Conservation (phyloP, 2,329 filamentous ascomycete species). For the Juglanconis juglandina region DNA sequence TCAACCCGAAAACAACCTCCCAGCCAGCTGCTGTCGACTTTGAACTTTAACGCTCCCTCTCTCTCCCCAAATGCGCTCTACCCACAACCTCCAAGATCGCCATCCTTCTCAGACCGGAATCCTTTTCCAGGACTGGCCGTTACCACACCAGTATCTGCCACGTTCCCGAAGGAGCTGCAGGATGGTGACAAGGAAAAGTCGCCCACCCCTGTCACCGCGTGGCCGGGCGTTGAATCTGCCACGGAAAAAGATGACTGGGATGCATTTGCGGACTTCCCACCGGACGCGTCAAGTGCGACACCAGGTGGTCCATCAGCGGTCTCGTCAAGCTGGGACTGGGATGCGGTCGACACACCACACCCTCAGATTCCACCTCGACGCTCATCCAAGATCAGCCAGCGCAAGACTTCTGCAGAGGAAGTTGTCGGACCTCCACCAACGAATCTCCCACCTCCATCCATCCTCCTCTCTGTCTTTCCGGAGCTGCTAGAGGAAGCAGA, state of each 20-base stretch:
- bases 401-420: slow-evolving; percentile 14
- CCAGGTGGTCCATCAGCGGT: slow-evolving; percentile 19
- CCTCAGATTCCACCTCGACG: slow-evolving; percentile 4
- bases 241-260: slow-evolving; percentile 43
- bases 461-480: slow-evolving; percentile 75
- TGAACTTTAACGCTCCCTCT: slow-evolving; percentile 25
- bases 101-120: slow-evolving; percentile 47
- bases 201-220: slow-evolving; percentile 22
- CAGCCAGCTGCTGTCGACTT: slow-evolving; percentile 28
- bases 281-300: slow-evolving; percentile 15
- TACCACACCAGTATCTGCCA: slow-evolving; percentile 33
- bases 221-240: slow-evolving; percentile 24
- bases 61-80: slow-evolving; percentile 31
- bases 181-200: slow-evolving; percentile 30
- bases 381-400: slow-evolving; percentile 18
- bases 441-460: slow-evolving; percentile 84
- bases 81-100: slow-evolving; percentile 43
- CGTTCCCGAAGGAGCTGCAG: slow-evolving; percentile 26
- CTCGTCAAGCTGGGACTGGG: slow-evolving; percentile 47
- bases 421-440: slow-evolving; percentile 60
- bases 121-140: slow-evolving; percentile 45
- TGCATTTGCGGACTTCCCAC: slow-evolving; percentile 46
- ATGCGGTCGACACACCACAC: slow-evolving; percentile 35
- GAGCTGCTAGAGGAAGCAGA: slow-evolving; percentile 65
- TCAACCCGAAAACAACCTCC: slow-evolving; percentile 25